Percentiles rank a stretch among this genome's conserved stretches.
These are phyloP conservation scores for Pleurotus sapidus DNA, from an alignment of 768 basidiomycete genomes.

Conservation along the genomic window DNA sequence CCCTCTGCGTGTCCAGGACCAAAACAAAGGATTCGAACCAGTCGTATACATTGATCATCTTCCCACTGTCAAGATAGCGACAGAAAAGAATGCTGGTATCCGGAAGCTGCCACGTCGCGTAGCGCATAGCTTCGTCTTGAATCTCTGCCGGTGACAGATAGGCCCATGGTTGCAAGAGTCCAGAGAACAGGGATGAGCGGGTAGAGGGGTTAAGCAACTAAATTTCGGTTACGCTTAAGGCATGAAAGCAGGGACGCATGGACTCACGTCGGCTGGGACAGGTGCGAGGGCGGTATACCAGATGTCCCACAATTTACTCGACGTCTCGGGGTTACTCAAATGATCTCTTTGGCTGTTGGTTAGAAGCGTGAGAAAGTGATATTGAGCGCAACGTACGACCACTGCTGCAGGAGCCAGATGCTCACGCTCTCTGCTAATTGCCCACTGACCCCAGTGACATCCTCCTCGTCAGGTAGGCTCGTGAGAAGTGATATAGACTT, in stretches of 20 bases:
- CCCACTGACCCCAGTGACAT: constrained; percentile 3
- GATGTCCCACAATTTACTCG: constrained; percentile 55
- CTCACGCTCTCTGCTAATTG: constrained; percentile 30
- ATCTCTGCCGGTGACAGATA: constrained; percentile 27
- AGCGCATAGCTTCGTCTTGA: constrained; percentile 2
- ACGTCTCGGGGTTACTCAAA: constrained; percentile 45
- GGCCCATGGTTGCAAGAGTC: constrained; percentile 56
- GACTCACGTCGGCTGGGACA: constrained; percentile 64
- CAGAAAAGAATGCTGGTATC: constrained; percentile 77
- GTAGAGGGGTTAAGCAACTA: constrained; percentile 72
- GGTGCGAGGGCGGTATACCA: constrained; percentile 70
- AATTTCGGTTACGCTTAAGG: neutral
- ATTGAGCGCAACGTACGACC: constrained; percentile 36
- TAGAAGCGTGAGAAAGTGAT: neutral
- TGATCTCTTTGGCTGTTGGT: constrained; percentile 30
- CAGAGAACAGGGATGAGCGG: constrained; percentile 58
- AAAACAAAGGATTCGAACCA: constrained; percentile 80
- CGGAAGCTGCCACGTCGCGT: constrained; percentile 51
- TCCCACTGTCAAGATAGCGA: constrained; percentile 76
- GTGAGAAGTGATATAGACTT: neutral
- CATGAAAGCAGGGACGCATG: neutral
- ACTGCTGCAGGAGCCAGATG: constrained; percentile 48
- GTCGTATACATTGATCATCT: constrained; percentile 84
- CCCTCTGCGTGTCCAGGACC: constrained; percentile 61
- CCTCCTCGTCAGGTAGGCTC: constrained; percentile 16